These are phyloP conservation scores for Chiua virens DNA, from an alignment of 768 basidiomycete species.

Conservation along the genomic window DNA sequence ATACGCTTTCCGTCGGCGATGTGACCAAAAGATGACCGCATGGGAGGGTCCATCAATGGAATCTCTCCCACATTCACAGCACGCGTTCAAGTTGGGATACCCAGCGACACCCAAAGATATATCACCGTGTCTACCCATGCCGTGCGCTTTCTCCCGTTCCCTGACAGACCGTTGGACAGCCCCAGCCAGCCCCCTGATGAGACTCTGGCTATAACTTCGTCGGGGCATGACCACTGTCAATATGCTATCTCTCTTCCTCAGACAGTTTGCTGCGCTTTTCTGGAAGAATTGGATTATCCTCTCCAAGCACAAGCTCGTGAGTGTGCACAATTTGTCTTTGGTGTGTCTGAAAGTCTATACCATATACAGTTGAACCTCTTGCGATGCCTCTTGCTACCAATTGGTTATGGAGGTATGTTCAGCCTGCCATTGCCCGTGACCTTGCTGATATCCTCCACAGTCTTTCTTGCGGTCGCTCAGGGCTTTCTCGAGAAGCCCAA, in stretches of 20 bases:
- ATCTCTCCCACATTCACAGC: no score
- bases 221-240: neutral
- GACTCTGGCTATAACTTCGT: neutral
- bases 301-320: slow-evolving; percentile 62
- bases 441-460: slow-evolving; percentile 11
- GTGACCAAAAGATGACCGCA: no score
- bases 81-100: no score
- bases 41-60: no score
- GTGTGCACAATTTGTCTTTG: slow-evolving; percentile 21
- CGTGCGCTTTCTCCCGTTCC: no score
- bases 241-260: slow-evolving; percentile 48
- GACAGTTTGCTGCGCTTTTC: slow-evolving; percentile 58
- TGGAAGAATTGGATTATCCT: slow-evolving; percentile 79
- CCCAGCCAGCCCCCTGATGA: neutral
- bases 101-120: neutral
- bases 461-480: slow-evolving; percentile 66
- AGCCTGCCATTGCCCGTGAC: no score
- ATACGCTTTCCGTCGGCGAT: no score
- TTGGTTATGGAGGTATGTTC: slow-evolving; percentile 51
- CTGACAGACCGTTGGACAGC: no score
- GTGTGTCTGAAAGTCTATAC: neutral
- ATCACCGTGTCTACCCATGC: neutral
- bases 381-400: slow-evolving; percentile 61
- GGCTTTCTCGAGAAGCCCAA: slow-evolving; percentile 55
- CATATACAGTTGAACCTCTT: slow-evolving; percentile 51